These are phyloP conservation scores for Pluteus cervinus DNA, from an alignment of 768 basidiomycete genomes.

Conservation along the genomic window DNA sequence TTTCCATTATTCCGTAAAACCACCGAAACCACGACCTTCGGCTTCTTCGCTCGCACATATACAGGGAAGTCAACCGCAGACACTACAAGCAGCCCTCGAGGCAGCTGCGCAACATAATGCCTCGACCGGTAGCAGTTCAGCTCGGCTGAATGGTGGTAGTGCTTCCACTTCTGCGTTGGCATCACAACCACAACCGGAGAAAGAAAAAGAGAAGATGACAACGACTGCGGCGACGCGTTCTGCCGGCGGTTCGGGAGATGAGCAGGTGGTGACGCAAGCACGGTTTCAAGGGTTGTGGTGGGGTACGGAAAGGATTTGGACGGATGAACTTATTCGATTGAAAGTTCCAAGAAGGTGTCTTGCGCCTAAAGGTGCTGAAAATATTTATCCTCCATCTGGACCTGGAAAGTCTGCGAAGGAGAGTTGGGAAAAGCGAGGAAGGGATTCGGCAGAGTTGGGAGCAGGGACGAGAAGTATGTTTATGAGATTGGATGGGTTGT, in stretches of 20 bases:
- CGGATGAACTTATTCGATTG: constrained; percentile 76
- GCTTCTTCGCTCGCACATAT: too few relatives aligned
- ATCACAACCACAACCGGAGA: neutral
- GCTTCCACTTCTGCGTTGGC: neutral
- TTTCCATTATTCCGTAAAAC: constrained; percentile 41
- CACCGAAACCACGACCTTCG: constrained; percentile 7
- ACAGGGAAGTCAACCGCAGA: too few relatives aligned
- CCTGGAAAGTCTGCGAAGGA: constrained; percentile 33
- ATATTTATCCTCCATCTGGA: constrained; percentile 58
- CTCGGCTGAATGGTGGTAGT: too few relatives aligned
- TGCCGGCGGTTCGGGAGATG: constrained; percentile 9
- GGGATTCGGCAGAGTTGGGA: constrained; percentile 32
- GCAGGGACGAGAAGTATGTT: constrained; percentile 63
- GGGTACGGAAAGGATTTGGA: constrained; percentile 87
- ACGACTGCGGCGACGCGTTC: constrained; percentile 2
- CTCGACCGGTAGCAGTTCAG: too few relatives aligned
- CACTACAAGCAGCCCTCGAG: constrained; percentile 40
- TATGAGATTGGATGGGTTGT: constrained; percentile 62
- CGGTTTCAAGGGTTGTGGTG: constrained; percentile 83
- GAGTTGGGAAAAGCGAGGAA: constrained; percentile 14
- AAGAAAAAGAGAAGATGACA: neutral
- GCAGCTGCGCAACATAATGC: constrained; percentile 39
- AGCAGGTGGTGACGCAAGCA: constrained; percentile 32
- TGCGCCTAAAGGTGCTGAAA: constrained; percentile 56
- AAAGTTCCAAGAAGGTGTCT: constrained; percentile 62